Conservation (phyloP, 768 basidiomycete species). For the Rhodotorula diobovata region DNA sequence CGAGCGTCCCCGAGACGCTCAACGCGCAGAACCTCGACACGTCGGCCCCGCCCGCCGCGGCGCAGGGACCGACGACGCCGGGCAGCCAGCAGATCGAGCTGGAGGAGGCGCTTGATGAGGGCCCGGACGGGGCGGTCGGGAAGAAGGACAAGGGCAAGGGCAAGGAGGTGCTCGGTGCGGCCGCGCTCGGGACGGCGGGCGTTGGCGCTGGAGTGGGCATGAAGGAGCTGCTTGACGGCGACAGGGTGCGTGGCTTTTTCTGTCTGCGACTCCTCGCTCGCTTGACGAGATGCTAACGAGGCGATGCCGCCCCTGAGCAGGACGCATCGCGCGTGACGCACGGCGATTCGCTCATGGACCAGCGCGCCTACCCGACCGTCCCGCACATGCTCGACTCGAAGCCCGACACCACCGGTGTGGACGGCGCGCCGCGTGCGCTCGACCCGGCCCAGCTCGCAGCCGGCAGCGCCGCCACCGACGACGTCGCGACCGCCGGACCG, state of each 20-base stretch:
- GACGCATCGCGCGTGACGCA: too few species aligned
- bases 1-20: neutral
- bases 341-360: neutral
- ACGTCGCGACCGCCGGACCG: constrained; percentile 17
- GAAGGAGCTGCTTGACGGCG: constrained; percentile 1
- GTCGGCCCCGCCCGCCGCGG: neutral
- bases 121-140: neutral
- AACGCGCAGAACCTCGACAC: constrained; percentile 12
- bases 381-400: constrained; percentile 3
- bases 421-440: neutral
- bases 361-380: constrained; percentile 12
- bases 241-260: neutral
- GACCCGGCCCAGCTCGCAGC: constrained; percentile 15
- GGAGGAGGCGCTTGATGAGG: neutral
- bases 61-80: neutral
- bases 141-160: constrained; percentile 19
- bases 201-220: neutral
- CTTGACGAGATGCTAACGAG: too few species aligned
- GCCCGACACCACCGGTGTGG: neutral
- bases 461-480: neutral
- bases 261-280: neutral
- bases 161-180: constrained; percentile 12
- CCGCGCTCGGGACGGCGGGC: constrained; percentile 9
- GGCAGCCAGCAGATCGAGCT: neutral
- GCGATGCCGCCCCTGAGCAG: neutral